A percentile compares a stretch with the other conserved stretches of the same genome.
Conservation (phyloP, 2,329 filamentous ascomycete species). For the Apiospora koreana region DNA sequence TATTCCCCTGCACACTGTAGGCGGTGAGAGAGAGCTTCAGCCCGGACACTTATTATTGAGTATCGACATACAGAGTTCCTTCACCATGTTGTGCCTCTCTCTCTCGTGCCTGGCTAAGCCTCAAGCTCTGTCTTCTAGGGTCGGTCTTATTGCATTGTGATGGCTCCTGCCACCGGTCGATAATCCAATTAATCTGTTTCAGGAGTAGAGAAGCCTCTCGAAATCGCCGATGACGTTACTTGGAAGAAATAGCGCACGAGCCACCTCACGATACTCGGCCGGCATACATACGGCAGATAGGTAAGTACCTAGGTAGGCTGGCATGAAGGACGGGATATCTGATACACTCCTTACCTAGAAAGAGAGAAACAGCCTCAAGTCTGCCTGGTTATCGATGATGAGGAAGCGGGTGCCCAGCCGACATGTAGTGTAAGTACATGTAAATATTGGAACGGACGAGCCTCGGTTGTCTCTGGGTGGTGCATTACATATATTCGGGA, state of each 20-base stretch:
- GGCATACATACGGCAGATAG: neutral
- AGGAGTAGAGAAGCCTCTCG: neutral
- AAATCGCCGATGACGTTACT: neutral
- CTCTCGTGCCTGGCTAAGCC: neutral
- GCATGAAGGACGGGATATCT: too few species aligned
- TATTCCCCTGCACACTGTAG: neutral
- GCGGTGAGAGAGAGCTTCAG: neutral
- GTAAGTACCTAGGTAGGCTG: neutral
- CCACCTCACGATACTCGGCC: neutral
- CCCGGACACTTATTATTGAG: too few species aligned
- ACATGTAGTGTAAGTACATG: too few species aligned
- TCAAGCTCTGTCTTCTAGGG: neutral
- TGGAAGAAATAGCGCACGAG: neutral
- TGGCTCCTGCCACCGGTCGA: neutral
- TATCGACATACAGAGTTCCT: neutral
- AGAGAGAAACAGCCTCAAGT: neutral
- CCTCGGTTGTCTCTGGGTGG: neutral
- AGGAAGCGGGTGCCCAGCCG: neutral
- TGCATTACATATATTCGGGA: neutral
- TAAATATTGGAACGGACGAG: neutral
- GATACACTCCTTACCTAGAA: too few species aligned
- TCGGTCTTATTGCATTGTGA: neutral
- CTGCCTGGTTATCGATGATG: neutral
- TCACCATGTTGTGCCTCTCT: neutral
- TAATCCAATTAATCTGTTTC: neutral